phyloP scores from a whole-genome alignment of 2,329 filamentous ascomycete genomes.

The Penicillium sp. region DNA sequence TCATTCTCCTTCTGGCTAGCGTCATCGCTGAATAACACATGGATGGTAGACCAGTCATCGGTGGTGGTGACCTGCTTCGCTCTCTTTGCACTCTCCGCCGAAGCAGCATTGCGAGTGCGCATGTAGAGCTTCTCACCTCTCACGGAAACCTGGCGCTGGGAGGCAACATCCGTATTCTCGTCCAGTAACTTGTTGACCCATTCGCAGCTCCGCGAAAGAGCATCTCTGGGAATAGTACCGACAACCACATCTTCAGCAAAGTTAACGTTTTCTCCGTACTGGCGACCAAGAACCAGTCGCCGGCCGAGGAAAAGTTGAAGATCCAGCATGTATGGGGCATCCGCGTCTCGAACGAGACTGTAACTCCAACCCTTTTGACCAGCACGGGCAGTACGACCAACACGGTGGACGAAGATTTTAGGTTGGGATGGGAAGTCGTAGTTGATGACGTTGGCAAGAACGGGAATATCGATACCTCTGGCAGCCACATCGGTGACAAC shows the following conservation, averaged over 20 bases:
- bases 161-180: slow-evolving; percentile 73
- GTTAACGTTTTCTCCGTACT: slow-evolving; percentile 62
- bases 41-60: slow-evolving; percentile 72
- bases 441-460: slow-evolving; percentile 96
- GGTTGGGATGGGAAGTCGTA: slow-evolving; percentile 97
- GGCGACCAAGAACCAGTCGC: slow-evolving; percentile 75
- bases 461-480: slow-evolving; percentile 94
- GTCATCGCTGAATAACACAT: slow-evolving; percentile 78
- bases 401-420: slow-evolving; percentile 95
- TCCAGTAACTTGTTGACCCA: slow-evolving; percentile 79
- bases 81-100: slow-evolving; percentile 85
- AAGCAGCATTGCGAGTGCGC: slow-evolving; percentile 86
- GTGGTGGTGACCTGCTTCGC: slow-evolving; percentile 76
- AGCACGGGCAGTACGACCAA: slow-evolving; percentile 93
- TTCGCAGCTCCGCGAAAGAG: slow-evolving; percentile 76
- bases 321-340: slow-evolving; percentile 90
- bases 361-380: slow-evolving; percentile 94
- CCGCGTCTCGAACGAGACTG: slow-evolving; percentile 83
- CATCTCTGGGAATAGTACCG: slow-evolving; percentile 73
- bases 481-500: slow-evolving; percentile 97
- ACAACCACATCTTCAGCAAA: slow-evolving; percentile 84
- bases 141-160: slow-evolving; percentile 71
- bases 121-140: slow-evolving; percentile 95
- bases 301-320: slow-evolving; percentile 93
- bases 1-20: slow-evolving; percentile 67